Evolutionary conservation across 2,329 filamentous ascomycete species (phyloP), one percentile per base, ranked within the genome.

Genomic region (Didymella glomerata): DNA sequence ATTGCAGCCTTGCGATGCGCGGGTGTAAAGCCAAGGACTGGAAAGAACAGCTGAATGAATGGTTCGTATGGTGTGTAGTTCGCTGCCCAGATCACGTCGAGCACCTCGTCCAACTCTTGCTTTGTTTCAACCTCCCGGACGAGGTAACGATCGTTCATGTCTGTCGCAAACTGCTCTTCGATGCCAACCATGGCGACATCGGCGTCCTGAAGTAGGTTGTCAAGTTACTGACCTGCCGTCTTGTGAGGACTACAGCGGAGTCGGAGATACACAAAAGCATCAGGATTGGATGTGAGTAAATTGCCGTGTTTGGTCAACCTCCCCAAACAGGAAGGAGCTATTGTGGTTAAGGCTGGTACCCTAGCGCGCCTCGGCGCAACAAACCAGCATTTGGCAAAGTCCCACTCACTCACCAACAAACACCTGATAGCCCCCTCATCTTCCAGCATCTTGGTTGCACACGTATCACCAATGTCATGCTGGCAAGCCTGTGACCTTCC

Each of bases 31-130:
- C 73, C 73, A 18, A 72, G 65, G 20, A 76, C 64, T 7, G 74
- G 74, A 46, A 76, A 76, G 61, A 75, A 70, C 4, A 76, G 51
- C 47, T 76, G 72, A 30, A 68, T 65, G 50, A 75, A 71, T 10
- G 73, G 71, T 36, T 76, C 74, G 60, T 76, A 76, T 2, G 74
- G 74, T 22, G 61, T 65, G 48, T 76, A 69, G 48, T 76, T 76
- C 13, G 73, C 74, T 14, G 66, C 66, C 72, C 73, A 75, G 22
- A 76, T 73, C 18, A 75, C 70, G 16, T 74, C 66, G 60, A 75
- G 59, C 27, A 76, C 68, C 20, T 50, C 49, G 54, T 72, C 68
- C 62, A 76, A 56, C 60, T 76, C 71, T 65, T 70, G 51, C 57
- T 53, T 68, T 6, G 66, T 69, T 40, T 63, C 54, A 34, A 67